phyloP scores from a whole-genome alignment of 208 protist species.

The Novymonas esmeraldas region DNA sequence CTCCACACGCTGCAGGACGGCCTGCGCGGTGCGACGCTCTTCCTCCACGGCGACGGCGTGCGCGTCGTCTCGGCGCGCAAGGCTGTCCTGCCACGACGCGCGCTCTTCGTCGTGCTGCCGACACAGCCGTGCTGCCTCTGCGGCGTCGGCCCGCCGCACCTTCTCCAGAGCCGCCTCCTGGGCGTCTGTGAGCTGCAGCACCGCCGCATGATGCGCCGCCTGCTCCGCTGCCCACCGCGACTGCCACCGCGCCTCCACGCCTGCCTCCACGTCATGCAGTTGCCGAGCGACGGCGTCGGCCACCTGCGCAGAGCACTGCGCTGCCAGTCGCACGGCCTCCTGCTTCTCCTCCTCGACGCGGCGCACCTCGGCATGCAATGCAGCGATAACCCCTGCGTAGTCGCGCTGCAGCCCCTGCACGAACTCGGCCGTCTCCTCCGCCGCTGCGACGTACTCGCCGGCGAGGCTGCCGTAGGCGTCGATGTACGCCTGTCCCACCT shows the following conservation, averaged over 20 bases:
- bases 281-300: conserved; percentile 16
- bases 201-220: conserved; percentile 14
- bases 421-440: conserved; percentile 30
- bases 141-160: conserved; percentile 30
- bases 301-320: background rate
- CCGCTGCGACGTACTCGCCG: conserved; percentile 27
- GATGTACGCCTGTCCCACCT: conserved; percentile 38
- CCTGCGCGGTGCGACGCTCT: conserved; percentile 14
- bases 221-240: conserved; percentile 28
- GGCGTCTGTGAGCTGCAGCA: background rate
- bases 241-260: conserved; percentile 40
- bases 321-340: conserved; percentile 21
- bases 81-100: conserved; percentile 20
- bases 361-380: conserved; percentile 32
- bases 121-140: conserved; percentile 11
- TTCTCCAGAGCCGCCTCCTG: conserved; percentile 22
- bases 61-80: conserved; percentile 6
- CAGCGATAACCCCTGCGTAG: conserved; percentile 29
- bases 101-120: conserved; percentile 41
- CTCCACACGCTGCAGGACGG: conserved; percentile 24
- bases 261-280: conserved; percentile 17
- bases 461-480: conserved; percentile 31
- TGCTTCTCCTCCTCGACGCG: conserved; percentile 27
- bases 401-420: conserved; percentile 37
- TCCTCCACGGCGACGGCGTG: conserved; percentile 31